Evolutionary conservation across 2,329 filamentous ascomycete genomes (phyloP), one percentile per base, ranked within the genome.

Genomic region (Aspergillus neotritici): DNA sequence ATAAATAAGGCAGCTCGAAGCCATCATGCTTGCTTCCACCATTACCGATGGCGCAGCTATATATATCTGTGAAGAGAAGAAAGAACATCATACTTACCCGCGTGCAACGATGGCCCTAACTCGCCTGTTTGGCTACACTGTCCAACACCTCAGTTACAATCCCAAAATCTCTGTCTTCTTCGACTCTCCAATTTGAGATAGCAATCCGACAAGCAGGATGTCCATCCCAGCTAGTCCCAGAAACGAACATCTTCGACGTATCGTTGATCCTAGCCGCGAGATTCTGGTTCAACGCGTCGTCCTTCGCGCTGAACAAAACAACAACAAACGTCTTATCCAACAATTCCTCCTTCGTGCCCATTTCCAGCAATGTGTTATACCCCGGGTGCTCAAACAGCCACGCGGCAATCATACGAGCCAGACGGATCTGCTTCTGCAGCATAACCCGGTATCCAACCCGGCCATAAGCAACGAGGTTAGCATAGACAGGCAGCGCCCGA

Each of bases 401-500:
- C 1, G 57, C 65, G 0, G 86, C 82, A 30, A 95, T 76, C 12
- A 65, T 72, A 15, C 88, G 76, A 0, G 88, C 81, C 5, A 95
- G 74, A 3, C 71, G 66, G 17, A 89, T 82, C 70, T 95, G 89
- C 17, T 79, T 76, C 48, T 78, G 73, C 4, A 95, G 70, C 69
- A 95, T 84, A 1, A 74, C 70, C 1, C 74, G 71, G 51, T 94
- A 79, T 0, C 88, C 89, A 0, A 73, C 62, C 2, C 73, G 73
- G 1, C 91, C 91, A 55, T 93, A 84, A 36, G 84, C 83, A 14
- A 84, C 63, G 2, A 96, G 75, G 0, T 83, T 85, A 9, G 87
- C 83, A 60, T 96, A 96, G 7, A 88, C 85, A 0, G 91, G 90
- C n/a, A 96, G 72, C 0, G 90, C 90, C 41, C 91, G 80, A 71